Conservation (phyloP, 2,329 filamentous ascomycete genomes). For the Coniochaeta sp. region DNA sequence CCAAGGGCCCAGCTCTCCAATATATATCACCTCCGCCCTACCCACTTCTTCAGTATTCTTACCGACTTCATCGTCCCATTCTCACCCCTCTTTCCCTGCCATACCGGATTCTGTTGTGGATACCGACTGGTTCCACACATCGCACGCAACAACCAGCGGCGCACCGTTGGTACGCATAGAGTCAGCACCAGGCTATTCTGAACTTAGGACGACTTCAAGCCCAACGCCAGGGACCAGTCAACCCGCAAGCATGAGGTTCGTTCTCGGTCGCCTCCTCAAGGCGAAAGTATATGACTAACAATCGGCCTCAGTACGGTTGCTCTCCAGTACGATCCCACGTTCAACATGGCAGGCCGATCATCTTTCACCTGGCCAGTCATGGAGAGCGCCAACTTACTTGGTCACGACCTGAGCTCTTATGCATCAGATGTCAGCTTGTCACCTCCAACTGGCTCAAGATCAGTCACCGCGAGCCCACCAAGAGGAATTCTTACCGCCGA, state of each 20-base stretch:
- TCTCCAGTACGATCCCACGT: slow-evolving; percentile 40
- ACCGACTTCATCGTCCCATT: slow-evolving; percentile 9
- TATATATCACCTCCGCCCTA: slow-evolving; percentile 12
- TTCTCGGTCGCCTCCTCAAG: not conserved
- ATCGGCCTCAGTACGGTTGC: slow-evolving; percentile 34
- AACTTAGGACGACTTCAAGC: slow-evolving; percentile 10
- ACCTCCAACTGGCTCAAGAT: slow-evolving; percentile 40
- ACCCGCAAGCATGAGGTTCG: slow-evolving; percentile 21
- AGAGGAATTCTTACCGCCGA: slow-evolving; percentile 46
- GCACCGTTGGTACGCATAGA: slow-evolving; percentile 24
- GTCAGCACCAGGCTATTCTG: slow-evolving; percentile 15
- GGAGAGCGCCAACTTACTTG: slow-evolving; percentile 17
- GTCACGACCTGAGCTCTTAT: slow-evolving; percentile 39
- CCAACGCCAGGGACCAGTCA: slow-evolving; percentile 10
- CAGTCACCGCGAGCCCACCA: slow-evolving; percentile 51
- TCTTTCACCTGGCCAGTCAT: slow-evolving; percentile 44
- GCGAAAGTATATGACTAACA: slow-evolving; percentile 1
- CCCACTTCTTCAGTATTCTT: slow-evolving; percentile 12
- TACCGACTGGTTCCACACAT: slow-evolving; percentile 19
- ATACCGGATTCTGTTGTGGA: slow-evolving; percentile 17
- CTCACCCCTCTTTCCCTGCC: slow-evolving; percentile 18
- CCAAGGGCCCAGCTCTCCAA: slow-evolving; percentile 11
- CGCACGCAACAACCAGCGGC: slow-evolving; percentile 11
- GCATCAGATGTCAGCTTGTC: slow-evolving; percentile 44
- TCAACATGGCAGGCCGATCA: slow-evolving; percentile 43